Evolutionary conservation across 2,329 filamentous ascomycete genomes (phyloP), one percentile per base, ranked within the genome.

Genomic region (Chaetomiaceae sp.): DNA sequence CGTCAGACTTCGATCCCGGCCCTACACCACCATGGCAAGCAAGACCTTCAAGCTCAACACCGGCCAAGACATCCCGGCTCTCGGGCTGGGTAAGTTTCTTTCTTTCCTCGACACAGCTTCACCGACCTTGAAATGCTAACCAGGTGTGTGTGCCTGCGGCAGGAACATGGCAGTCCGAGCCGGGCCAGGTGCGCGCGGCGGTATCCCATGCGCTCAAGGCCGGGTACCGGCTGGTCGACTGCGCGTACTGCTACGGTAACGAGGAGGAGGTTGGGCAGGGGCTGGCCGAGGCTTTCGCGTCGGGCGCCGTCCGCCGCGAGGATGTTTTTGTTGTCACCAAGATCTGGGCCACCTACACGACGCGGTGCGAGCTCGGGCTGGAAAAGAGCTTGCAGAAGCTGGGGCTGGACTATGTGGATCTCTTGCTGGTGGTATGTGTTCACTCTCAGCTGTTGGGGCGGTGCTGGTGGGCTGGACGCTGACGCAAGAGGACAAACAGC

Each of bases 291-390:
- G 87, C 84, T 24, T 80, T 91, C 59, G 73, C 70, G 20, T 69
- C 79, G 5, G 86, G 86, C 19, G 71, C 86, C 18, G 71, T 86
- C 58, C 85, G 83, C 74, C 78, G 88, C 51, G 78, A 85, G 63
- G 86, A 94, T 48, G 68, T 94, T 51, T 94, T 93, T 68, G 79
- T 94, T 49, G 86, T 87, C 45, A 88, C 83, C 59, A 94, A 95
- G 75, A 76, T 90, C 30, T 94, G 88, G 86, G 84, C 81, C 60
- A 88, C 85, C 41, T 90, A 86, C 70, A 83, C 84, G 65, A 79
- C 78, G 24, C 74, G 82, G 6, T 81, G 81, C 6, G 81, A 85
- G 66, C 70, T 84, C 58, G 81, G 76, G 29, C 73, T 93, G 29
- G 79, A 88, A 54, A 81, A 83, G 73, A 86, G 82, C 59, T 71